Conservation (phyloP, 768 basidiomycete species). For the Rhizopogon vinicolor region DNA sequence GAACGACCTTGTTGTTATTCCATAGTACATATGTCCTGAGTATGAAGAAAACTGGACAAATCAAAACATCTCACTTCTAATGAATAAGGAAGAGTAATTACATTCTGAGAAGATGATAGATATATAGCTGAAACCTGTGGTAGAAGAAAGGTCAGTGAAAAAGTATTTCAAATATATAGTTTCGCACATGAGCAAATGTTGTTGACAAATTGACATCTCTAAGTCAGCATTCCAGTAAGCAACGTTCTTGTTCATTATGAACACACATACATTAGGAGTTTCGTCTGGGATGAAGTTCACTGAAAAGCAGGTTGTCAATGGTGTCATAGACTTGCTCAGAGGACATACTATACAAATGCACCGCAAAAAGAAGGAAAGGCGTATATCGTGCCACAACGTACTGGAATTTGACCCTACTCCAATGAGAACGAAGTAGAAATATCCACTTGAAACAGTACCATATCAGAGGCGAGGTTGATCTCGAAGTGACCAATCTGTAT, state of each 20-base stretch:
- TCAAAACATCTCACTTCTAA: neutral
- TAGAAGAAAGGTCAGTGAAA: neutral
- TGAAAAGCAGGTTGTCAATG: neutral
- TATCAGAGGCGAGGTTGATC: neutral
- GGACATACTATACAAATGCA: conserved; percentile 1
- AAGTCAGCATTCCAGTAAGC: neutral
- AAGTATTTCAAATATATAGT: neutral
- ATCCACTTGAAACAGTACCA: neutral
- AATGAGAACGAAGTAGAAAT: neutral
- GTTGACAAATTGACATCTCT: conserved; percentile 3
- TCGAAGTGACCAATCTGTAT: neutral
- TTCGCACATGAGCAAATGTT: neutral
- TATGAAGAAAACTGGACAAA: conserved; percentile 3
- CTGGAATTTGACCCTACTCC: neutral
- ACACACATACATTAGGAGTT: neutral
- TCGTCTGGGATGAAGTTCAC: neutral
- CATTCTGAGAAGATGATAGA: conserved; percentile 2
- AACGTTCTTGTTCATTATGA: too few relatives aligned
- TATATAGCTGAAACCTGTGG: neutral
- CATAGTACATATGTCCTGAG: conserved; percentile 4
- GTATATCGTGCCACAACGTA: conserved; percentile 3
- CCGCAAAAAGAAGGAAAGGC: conserved; percentile 1
- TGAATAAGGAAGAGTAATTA: neutral
- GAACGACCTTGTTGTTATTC: neutral
- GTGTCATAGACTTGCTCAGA: neutral